Evolutionary conservation across 1,284 basidiomycete species (phyloP).

Genomic region (Abortiporus biennis): DNA sequence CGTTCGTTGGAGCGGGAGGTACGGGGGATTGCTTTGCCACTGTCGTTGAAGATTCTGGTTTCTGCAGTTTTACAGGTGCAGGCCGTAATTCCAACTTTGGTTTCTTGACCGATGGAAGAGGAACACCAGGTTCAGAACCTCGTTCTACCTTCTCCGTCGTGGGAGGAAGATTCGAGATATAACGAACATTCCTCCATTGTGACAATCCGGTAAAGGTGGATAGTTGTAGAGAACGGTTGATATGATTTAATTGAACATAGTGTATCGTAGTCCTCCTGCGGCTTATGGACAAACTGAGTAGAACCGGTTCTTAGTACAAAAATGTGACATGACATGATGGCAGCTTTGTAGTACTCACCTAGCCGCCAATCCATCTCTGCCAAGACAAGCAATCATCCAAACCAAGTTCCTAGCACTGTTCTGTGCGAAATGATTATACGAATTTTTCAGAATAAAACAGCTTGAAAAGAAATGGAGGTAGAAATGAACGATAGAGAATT

Average conservation of each 20-base stretch:
- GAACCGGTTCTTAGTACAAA: too few relatives aligned
- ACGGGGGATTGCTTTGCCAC: constrained; percentile 9
- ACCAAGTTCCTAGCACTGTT: too few relatives aligned
- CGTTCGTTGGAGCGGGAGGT: constrained; percentile 6
- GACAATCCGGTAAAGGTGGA: not conserved
- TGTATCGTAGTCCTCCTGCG: constrained; percentile 2
- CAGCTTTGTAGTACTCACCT: constrained; percentile 17
- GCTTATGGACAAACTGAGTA: constrained; percentile 8
- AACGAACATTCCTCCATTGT: not conserved
- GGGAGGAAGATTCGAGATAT: constrained; percentile 13
- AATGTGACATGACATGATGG: not conserved
- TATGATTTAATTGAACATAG: too few relatives aligned
- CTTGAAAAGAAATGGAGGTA: too few relatives aligned
- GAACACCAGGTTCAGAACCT: constrained; percentile 13
- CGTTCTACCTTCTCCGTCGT: constrained; percentile 20
- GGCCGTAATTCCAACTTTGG: constrained; percentile 59
- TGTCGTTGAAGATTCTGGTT: constrained; percentile 13
- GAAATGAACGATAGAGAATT: too few relatives aligned
- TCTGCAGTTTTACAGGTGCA: constrained; percentile 50
- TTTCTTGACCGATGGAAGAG: constrained; percentile 30
- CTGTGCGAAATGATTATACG: too few relatives aligned
- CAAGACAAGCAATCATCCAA: constrained; percentile 28
- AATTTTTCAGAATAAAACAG: too few relatives aligned
- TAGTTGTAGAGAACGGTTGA: not conserved
- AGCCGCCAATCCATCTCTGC: constrained; percentile 27